Percentiles rank a stretch among this genome's conserved stretches.
These are phyloP conservation scores for Malassezia nana DNA, from an alignment of 1,284 basidiomycete genomes.

Conservation along the genomic window DNA sequence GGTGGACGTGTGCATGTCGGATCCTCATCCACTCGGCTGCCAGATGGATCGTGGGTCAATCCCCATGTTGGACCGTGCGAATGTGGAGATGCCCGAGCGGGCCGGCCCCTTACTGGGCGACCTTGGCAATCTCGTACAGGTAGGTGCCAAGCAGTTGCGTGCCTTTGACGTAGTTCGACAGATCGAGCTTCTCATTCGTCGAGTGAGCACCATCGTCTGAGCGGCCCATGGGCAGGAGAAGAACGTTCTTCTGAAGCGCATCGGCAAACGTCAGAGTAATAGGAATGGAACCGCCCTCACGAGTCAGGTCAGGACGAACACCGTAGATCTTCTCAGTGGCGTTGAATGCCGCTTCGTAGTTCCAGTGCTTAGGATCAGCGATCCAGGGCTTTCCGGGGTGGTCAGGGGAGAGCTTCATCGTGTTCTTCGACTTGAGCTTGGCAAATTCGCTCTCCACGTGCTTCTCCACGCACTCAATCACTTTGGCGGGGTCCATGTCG, in stretches of 20 bases:
- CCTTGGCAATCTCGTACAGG: slow-evolving; percentile 55
- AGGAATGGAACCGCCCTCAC: slow-evolving; percentile 92
- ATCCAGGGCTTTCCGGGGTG: slow-evolving; percentile 46
- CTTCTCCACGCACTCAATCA: slow-evolving; percentile 37
- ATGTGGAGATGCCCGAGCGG: not conserved
- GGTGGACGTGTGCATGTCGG: not conserved
- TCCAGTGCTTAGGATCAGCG: slow-evolving; percentile 64
- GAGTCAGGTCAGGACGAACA: slow-evolving; percentile 72
- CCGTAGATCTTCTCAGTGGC: slow-evolving; percentile 75
- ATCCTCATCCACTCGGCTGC: not conserved
- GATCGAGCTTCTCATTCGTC: slow-evolving; percentile 92
- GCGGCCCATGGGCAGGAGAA: slow-evolving; percentile 76
- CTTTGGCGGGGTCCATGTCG: slow-evolving; percentile 61
- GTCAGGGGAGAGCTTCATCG: slow-evolving; percentile 30
- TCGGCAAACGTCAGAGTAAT: slow-evolving; percentile 94
- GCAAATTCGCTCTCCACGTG: slow-evolving; percentile 39
- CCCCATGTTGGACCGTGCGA: not conserved
- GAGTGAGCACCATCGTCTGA: slow-evolving; percentile 72
- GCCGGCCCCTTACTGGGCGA: not conserved
- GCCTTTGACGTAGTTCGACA: slow-evolving; percentile 82
- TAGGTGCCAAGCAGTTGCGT: slow-evolving; percentile 64
- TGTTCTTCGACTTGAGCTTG: slow-evolving; percentile 47
- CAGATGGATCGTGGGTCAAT: too few relatives aligned
- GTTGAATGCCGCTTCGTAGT: slow-evolving; percentile 78
- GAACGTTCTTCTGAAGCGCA: slow-evolving; percentile 53